A percentile compares a stretch with the other conserved stretches of the same genome.
phyloP scores from a whole-genome alignment of 2,329 filamentous ascomycete genomes.

The Sporothrix luriei region DNA sequence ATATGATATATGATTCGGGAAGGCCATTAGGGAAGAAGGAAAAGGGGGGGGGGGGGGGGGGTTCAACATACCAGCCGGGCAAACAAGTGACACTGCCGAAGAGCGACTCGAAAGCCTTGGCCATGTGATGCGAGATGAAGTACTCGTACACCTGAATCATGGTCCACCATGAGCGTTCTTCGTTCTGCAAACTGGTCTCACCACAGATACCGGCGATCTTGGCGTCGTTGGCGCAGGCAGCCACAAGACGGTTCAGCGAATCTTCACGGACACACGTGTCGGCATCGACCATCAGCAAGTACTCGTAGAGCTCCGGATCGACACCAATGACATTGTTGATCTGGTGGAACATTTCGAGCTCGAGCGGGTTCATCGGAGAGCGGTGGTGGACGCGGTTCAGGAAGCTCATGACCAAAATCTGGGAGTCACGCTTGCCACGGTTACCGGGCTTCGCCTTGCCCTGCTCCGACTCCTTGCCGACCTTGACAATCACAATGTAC shows the following conservation, averaged over 20 bases:
- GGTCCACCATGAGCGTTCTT: constrained; percentile 94
- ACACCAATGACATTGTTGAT: constrained; percentile 99
- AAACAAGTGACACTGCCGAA: constrained; percentile 98
- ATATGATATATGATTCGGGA: background rate
- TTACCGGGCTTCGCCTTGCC: constrained; percentile 91
- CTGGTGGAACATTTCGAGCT: constrained; percentile 98
- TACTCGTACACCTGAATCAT: constrained; percentile 99
- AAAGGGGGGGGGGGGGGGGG: background rate
- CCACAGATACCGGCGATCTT: constrained; percentile 98
- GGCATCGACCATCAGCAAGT: constrained; percentile 94
- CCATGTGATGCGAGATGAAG: constrained; percentile 95
- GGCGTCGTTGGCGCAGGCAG: constrained; percentile 87
- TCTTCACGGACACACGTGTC: constrained; percentile 94
- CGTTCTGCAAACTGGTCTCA: constrained; percentile 94
- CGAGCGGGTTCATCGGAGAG: constrained; percentile 89
- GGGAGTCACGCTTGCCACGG: constrained; percentile 96
- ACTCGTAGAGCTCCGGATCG: constrained; percentile 95
- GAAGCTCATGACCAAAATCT: constrained; percentile 95
- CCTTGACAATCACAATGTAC: constrained; percentile 93
- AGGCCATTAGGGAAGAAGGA: no score
- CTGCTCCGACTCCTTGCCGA: constrained; percentile 95
- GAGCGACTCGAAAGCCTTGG: constrained; percentile 96
- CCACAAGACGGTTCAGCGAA: constrained; percentile 87
- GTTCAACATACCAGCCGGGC: constrained; percentile 88
- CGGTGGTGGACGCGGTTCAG: constrained; percentile 96